Evolutionary conservation across 768 basidiomycete genomes (phyloP), one percentile per base, ranked within the genome.

Genomic region (Paxillus ammoniavirescens): DNA sequence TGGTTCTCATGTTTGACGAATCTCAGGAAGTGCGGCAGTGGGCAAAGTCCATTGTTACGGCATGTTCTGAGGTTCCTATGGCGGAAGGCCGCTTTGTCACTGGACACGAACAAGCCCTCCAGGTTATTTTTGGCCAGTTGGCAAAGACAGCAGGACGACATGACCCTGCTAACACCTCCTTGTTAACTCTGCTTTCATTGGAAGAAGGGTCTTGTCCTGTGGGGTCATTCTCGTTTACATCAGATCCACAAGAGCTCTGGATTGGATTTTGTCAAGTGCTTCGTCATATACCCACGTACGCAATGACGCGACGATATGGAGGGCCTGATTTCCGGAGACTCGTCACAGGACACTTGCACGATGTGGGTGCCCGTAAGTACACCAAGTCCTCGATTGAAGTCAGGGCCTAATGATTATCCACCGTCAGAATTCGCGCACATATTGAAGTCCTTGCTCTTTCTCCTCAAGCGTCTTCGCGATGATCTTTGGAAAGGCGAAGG

Each of bases 401-500:
- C 40, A 30, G 13, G 35, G 7, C 33, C 47, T 41, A 52, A 14
- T 44, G 35, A 53, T 58, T 56, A 17, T 52, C 36, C 10, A 49
- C 61, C 41, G 53, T 28, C 59, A 89, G 85, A 89, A 57, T 86
- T 92, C 67, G 53, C 65, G 17, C 73, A 78, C 55, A 75, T 88
- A 54, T 73, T 87, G 40, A 77, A 72, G 58, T 84, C 77, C 53
- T 82, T 89, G 56, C 69, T 80, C 9, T 69, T 83, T 42, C 74
- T 92, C 30, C 68, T 89, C 33, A 79, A 82, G 55, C 80, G 85
- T 21, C 64, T 87, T 47, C 77, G 77, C 0, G 59, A 69, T 3
- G 63, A 75, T 10, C 66, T 93, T 13, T 98, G 96, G 95, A 66
- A 74, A 17, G 81, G 78, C 28, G 86, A 90, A 58, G 79, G 80